phyloP scores from a whole-genome alignment of 2,329 filamentous ascomycete species.

The Sporothrix humicola region DNA sequence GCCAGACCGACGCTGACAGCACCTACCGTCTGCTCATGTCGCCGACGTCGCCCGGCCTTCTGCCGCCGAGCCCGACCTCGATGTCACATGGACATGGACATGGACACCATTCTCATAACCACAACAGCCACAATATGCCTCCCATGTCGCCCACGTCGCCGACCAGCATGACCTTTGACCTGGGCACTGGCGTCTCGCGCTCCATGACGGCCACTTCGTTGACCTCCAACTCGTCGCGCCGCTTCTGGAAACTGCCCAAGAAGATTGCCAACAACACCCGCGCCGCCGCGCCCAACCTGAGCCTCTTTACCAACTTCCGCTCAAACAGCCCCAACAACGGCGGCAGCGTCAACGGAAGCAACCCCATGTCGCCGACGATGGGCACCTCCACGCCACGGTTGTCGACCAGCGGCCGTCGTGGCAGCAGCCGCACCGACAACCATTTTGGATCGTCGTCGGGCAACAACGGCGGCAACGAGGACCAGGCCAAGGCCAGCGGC shows the following conservation, averaged over 20 bases:
- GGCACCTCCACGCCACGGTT: neutral
- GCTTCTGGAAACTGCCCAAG: slow-evolving; percentile 37
- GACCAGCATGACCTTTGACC: slow-evolving; percentile 26
- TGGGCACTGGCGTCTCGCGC: neutral
- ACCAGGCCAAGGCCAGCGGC: slow-evolving; percentile 24
- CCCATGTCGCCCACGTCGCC: slow-evolving; percentile 45
- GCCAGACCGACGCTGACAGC: slow-evolving; percentile 37
- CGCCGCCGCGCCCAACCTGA: slow-evolving; percentile 8
- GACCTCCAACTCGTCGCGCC: slow-evolving; percentile 24
- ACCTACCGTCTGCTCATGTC: slow-evolving; percentile 35
- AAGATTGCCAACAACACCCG: slow-evolving; percentile 26
- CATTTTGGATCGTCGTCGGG: neutral
- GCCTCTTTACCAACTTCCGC: slow-evolving; percentile 10
- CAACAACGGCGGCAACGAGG: neutral
- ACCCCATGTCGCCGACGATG: slow-evolving; percentile 9
- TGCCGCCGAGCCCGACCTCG: slow-evolving; percentile 11
- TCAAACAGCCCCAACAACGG: slow-evolving; percentile 6
- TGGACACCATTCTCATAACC: too few relatives aligned
- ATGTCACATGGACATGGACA: neutral
- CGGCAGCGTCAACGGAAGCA: neutral
- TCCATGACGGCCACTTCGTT: neutral
- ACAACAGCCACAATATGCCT: neutral
- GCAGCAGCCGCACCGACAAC: slow-evolving; percentile 23
- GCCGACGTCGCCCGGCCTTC: neutral
- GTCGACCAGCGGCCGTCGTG: slow-evolving; percentile 6